Base-by-base conservation (phyloP, 1,284 basidiomycete species). In the Cryptococcus amylolentus region DNA sequence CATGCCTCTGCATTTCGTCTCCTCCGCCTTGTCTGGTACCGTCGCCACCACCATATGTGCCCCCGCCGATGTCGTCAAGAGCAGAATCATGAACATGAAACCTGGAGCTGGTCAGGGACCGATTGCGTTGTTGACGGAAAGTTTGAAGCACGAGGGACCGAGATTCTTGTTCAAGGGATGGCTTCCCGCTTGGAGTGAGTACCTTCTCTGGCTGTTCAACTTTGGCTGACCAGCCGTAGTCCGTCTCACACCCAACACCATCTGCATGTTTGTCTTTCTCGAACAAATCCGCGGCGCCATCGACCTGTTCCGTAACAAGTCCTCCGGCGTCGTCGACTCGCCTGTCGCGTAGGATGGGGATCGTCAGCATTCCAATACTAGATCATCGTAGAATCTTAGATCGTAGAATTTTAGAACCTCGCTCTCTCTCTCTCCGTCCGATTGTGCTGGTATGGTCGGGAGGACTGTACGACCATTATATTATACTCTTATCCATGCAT, bases 111-210 rank as follows among this genome's bases (percentile, higher is more conserved):
- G 64, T 39, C 58, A 61, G 16, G 65, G 72, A 35, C 64, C 64
- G 7, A 55, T 69, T 38, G 55, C 49, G 9, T 50, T 71, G 40
- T 51, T 70, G 20, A 60, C 53, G 41, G 55, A 64, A 41, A 67
- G 60, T 44, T 46, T 71, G 53, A 62, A 67, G 51, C 49, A 50
- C 18, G 66, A 72, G 51, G 64, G 81, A 1, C 73, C 79, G 12
- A 66, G 70, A 14, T 81, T 82, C 74, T 63, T 82, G 42, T 81
- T 82, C 73, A 75, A 79, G 53, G 81, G 81, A n/a, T 82, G 81
- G 81, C 76, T 80, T 9, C 81, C 81, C 5, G 79, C 80, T 0
- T 81, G 80, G 80, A 79, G 71, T 72, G 60, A 70, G 67, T 68
- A 23, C n/a, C 14, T 13, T 18, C 14, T 35, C 31, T 35, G 23